Percentiles rank a stretch among this genome's conserved stretches.
Conservation (phyloP, 371 early-diverging fungal genomes). For the Enterocytospora artemiae region DNA sequence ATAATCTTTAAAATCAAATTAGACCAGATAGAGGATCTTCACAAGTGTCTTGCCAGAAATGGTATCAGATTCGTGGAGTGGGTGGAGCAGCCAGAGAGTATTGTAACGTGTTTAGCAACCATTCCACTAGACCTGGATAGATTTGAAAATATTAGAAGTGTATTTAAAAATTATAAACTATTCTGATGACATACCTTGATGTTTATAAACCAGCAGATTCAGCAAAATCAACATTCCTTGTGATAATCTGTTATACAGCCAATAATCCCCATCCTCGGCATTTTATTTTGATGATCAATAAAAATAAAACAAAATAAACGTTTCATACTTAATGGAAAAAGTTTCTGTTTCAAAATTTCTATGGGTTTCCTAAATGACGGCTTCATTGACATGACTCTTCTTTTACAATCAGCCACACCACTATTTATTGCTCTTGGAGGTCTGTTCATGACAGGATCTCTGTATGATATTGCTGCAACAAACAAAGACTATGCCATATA, state of each 20-base stretch:
- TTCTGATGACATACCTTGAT: too few relatives aligned
- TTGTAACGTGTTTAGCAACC: conserved; percentile 39
- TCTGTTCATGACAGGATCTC: conserved; percentile 41
- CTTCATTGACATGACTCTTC: conserved; percentile 2
- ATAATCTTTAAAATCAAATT: conserved; percentile 40
- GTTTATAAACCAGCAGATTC: neutral
- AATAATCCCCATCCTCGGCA: neutral
- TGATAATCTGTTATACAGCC: neutral
- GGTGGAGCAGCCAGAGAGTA: conserved; percentile 53
- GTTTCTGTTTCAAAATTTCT: neutral
- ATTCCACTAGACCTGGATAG: conserved; percentile 16
- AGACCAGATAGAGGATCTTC: conserved; percentile 26
- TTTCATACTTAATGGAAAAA: neutral
- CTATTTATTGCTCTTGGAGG: conserved; percentile 54
- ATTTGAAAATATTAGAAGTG: neutral
- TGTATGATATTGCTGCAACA: conserved; percentile 26
- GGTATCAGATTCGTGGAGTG: conserved; percentile 38
- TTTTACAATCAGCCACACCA: conserved; percentile 43
- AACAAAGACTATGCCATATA: conserved; percentile 10
- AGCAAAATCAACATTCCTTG: neutral
- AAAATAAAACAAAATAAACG: neutral
- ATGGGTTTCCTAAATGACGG: neutral
- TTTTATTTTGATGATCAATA: neutral
- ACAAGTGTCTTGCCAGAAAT: conserved; percentile 2
- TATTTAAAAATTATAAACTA: neutral